Percentiles rank a stretch among this genome's conserved stretches.
Evolutionary conservation across 2,329 filamentous ascomycete species (phyloP).

Genomic region (Xylariomycetidae sp.): DNA sequence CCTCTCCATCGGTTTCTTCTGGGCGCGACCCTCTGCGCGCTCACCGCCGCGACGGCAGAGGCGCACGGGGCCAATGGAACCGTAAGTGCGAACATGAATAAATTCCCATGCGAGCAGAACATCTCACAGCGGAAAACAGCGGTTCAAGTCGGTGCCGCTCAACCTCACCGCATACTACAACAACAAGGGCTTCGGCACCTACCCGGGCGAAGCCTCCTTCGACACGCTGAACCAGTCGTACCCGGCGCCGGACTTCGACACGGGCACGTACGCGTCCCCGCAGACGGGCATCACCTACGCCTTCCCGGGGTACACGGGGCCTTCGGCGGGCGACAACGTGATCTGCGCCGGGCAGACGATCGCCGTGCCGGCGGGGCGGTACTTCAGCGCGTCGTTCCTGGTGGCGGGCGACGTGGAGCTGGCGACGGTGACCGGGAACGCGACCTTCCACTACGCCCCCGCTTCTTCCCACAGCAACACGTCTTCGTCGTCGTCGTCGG

Average conservation of each 20-base stretch:
- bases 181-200: slow-evolving; percentile 40
- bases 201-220: slow-evolving; percentile 39
- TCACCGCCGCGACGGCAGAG: too few species aligned
- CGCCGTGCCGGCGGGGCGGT: slow-evolving; percentile 18
- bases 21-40: too few species aligned
- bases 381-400: slow-evolving; percentile 38
- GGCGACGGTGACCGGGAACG: slow-evolving; percentile 32
- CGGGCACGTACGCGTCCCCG: slow-evolving; percentile 31
- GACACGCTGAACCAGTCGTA: slow-evolving; percentile 36
- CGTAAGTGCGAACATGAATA: too few species aligned
- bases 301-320: slow-evolving; percentile 34
- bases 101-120: too few species aligned
- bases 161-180: slow-evolving; percentile 34
- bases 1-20: too few species aligned
- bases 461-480: too few species aligned
- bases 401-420: slow-evolving; percentile 34
- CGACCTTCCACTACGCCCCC: slow-evolving; percentile 36
- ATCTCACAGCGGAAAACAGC: too few species aligned
- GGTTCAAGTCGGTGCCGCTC: slow-evolving; percentile 21
- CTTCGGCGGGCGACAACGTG: slow-evolving; percentile 32
- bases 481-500: slow-evolving; percentile 32
- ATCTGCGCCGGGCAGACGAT: slow-evolving; percentile 35
- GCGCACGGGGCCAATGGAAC: too few species aligned
- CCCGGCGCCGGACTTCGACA: slow-evolving; percentile 26
- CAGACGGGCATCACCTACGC: slow-evolving; percentile 35